Base-by-base conservation (phyloP, 768 basidiomycete species). In the Punctularia strigosozonata region DNA sequence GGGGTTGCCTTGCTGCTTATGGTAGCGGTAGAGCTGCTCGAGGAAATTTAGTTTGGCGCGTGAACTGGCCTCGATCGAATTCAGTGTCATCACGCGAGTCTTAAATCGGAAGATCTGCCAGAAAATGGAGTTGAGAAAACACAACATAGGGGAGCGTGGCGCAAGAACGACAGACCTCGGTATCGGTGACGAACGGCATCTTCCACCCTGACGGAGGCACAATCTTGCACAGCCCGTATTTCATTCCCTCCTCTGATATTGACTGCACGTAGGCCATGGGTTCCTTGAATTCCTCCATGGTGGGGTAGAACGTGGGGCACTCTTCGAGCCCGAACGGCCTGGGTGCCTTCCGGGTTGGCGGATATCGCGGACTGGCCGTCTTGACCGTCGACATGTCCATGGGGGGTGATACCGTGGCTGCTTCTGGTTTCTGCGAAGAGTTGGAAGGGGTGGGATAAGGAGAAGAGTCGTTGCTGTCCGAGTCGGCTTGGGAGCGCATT, bases 41-140 rank as follows among this genome's bases (percentile, higher is more conserved):
- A 97, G 63, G 62, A 95, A 98, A 66, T 95, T 98, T 58, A 98
- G 64, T 61, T 92, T 95, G 37, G 95, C 94, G 49, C 95, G 70
- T 43, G 91, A 92, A 25, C 92, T 86, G 13, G 95, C 95, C 63
- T 98, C 94, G 47, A 99, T 89, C 46, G 88, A 91, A 59, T 97
- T 97, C 52, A 99, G 69, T 45, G 86, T 78, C 59, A 95, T 91
- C 31, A 98, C 63, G 37, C 95, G 80, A 37, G 94, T 99, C 62
- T 87, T 88, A 65, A 99, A 99, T 36, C 89, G 84, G 64, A 95
- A 97, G 42, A 69, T 70, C 91, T 89, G 49, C 36, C 19, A 31
- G 39, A 25, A 43, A 32, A 49, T 39, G 45, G 38, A 28, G 22
- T 39, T 42, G 43, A 51, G 43, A 53, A 56, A 53, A 51, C 49